Evolutionary conservation across 331 rosid genomes (phyloP), one percentile per base, ranked within the genome.

Genomic region (Dryas integrifolia): DNA sequence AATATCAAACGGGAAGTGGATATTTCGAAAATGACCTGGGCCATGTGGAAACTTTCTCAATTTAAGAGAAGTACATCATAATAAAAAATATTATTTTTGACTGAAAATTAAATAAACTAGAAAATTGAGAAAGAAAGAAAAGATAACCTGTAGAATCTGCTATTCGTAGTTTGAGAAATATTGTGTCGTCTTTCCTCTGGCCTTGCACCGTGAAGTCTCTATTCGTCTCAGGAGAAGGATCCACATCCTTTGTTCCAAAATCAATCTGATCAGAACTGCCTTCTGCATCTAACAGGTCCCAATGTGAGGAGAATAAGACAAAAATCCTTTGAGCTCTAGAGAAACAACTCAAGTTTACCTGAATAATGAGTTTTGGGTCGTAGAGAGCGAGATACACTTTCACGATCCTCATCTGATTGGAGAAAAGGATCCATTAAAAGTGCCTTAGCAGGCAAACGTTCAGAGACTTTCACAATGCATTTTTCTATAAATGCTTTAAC

Each of bases 381-480:
- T 69, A 74, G 70, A 76, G 82, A 82, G 74, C 78, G 85, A 70
- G 77, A 62, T 38, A 79, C 35, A 74, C 85, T 86, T 48, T 83
- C 96, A 76, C 35, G 67, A 45, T 85, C 86, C 49, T 62, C 85
- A 58, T 81, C 88, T 49, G 93, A 65, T 67, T 52, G 90, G 76
- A 92, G 98, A 83, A 95, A 95, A 35, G 97, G 92, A 81, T 90
- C 90, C 84, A 83, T 76, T 56, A 95, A 82, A 82, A 95, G 99
- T 66, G 82, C 91, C 86, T 86, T 90, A 15, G 99, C 98, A 67
- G 97, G 41, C 81, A 92, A 82, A 48, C 97, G 88, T 49, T 90
- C 86, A 12, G 98, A 88, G 41, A 72, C 98, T 69, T 86, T 73
- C 46, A 92, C 88, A 38, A 88, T 84, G 79, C 99, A 95, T 80